A percentile compares a stretch with the other conserved stretches of the same genome.
Conservation (phyloP, 2,329 filamentous ascomycete species). For the Cadophora sp. region DNA sequence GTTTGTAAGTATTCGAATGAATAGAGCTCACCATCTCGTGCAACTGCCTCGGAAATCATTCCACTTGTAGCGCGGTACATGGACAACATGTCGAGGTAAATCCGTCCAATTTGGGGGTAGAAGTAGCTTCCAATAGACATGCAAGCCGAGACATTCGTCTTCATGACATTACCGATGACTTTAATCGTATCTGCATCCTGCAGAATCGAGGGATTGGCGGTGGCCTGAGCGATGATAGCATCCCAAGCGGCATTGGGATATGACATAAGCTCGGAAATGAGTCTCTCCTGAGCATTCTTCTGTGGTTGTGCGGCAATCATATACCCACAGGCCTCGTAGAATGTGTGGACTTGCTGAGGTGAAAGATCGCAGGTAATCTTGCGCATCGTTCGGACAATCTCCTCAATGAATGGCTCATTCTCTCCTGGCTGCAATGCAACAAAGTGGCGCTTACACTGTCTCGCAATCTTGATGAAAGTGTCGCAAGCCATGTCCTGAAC, state of each 20-base stretch:
- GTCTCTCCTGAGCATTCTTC: slow-evolving; percentile 88
- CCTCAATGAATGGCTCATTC: slow-evolving; percentile 95
- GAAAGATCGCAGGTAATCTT: slow-evolving; percentile 96
- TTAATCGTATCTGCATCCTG: slow-evolving; percentile 97
- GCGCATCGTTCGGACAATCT: slow-evolving; percentile 94
- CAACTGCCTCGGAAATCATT: slow-evolving; percentile 92
- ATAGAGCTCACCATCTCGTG: slow-evolving; percentile 71
- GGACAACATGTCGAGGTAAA: slow-evolving; percentile 97
- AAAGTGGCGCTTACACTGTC: slow-evolving; percentile 97
- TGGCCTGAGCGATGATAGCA: slow-evolving; percentile 88
- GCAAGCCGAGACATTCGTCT: slow-evolving; percentile 99
- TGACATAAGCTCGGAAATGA: slow-evolving; percentile 91
- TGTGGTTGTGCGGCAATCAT: slow-evolving; percentile 99
- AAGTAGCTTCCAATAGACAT: slow-evolving; percentile 97
- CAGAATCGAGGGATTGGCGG: slow-evolving; percentile 82
- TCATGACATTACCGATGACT: slow-evolving; percentile 99
- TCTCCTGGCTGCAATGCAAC: slow-evolving; percentile 95
- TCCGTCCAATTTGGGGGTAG: slow-evolving; percentile 95
- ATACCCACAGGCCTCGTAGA: slow-evolving; percentile 98
- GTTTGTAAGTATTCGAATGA: neutral
- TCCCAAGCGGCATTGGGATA: slow-evolving; percentile 96
- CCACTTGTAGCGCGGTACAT: slow-evolving; percentile 99
- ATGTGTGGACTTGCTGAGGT: slow-evolving; percentile 97
- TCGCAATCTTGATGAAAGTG: slow-evolving; percentile 99
- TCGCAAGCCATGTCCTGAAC: slow-evolving; percentile 99